Evolutionary conservation across 177 flowering plant genomes (phyloP), one percentile per base, ranked within the genome.

Genomic region (Vitis hybrid): DNA sequence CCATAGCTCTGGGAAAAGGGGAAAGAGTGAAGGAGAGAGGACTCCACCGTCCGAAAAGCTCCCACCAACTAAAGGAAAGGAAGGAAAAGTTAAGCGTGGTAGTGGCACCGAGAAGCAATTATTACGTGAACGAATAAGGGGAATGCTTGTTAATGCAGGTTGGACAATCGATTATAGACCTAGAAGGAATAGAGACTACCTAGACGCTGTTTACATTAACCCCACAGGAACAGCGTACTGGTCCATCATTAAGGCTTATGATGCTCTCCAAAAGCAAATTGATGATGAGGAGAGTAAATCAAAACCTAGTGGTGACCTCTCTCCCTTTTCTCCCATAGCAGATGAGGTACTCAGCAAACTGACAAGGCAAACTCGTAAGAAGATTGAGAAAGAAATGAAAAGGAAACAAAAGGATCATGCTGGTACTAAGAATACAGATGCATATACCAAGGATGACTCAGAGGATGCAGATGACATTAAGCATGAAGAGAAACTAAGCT

Each of bases 191-290:
- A 88, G 94, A 79, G 85, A 89, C 70, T 94, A 94, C 75, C 72
- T 77, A 19, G 99, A 96, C 87, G 87, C 95, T 6, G 98, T 96
- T 57, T 96, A 96, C 67, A 76, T 92, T 56, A 89, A 77, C 67
- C 97, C 94, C 9, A 3, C 82, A 7, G 97, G 98, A 65, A 86
- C 91, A 6, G 91, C 88, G n/a, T 89, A 84, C 66, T 96, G 99
- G 99, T 96, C 99, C 3, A 87, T 96, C 63, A 77, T 86, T 56
- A 96, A 94, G 81, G 99, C 99, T 21, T 92, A 96, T 86, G 85
- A 90, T 76, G 97, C 97, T 35, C 82, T 92, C 74, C 84, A 81
- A 71, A 92, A 90, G 81, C 89, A 90, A 74, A 68, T 74, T 30
- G 82, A 79, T 48, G 86, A 76, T 46, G 90, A 85, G 17, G 77